Evolutionary conservation across 192 early-diverging fungal genomes (phyloP).

Genomic region (Irineochytrium annulatum): DNA sequence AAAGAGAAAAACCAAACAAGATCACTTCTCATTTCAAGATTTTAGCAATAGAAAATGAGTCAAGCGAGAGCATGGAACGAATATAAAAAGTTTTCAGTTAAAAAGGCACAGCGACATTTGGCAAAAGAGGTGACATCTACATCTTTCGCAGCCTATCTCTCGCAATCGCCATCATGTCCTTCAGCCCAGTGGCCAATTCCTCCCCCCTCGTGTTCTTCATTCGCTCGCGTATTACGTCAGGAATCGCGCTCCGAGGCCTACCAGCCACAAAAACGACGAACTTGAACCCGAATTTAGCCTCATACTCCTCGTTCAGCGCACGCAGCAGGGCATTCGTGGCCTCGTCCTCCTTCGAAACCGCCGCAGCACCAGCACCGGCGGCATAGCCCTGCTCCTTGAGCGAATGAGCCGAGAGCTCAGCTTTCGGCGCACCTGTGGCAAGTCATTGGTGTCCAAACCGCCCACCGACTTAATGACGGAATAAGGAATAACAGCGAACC

Average conservation of each 20-base stretch:
- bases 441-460: too few relatives aligned
- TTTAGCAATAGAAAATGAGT: too few relatives aligned
- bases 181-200: constrained; percentile 14
- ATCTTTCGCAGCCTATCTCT: constrained; percentile 8
- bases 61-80: too few relatives aligned
- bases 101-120: too few relatives aligned
- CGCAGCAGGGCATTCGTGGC: constrained; percentile 28
- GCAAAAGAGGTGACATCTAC: neutral
- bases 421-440: constrained; percentile 15
- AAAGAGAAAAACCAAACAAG: too few relatives aligned
- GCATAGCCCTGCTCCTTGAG: constrained; percentile 8
- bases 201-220: neutral
- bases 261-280: constrained; percentile 52
- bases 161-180: constrained; percentile 25
- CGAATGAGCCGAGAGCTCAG: neutral
- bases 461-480: neutral
- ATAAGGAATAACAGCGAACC: constrained; percentile 28
- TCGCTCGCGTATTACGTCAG: constrained; percentile 8
- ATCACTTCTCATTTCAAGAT: too few relatives aligned
- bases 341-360: constrained; percentile 11
- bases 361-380: neutral
- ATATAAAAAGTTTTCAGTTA: too few relatives aligned
- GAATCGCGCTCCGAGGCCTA: constrained; percentile 3
- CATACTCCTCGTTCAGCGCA: constrained; percentile 39
- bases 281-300: constrained; percentile 46